Evolutionary conservation across 2,329 filamentous ascomycete genomes (phyloP).

Genomic region (Colletotrichum paranaense): DNA sequence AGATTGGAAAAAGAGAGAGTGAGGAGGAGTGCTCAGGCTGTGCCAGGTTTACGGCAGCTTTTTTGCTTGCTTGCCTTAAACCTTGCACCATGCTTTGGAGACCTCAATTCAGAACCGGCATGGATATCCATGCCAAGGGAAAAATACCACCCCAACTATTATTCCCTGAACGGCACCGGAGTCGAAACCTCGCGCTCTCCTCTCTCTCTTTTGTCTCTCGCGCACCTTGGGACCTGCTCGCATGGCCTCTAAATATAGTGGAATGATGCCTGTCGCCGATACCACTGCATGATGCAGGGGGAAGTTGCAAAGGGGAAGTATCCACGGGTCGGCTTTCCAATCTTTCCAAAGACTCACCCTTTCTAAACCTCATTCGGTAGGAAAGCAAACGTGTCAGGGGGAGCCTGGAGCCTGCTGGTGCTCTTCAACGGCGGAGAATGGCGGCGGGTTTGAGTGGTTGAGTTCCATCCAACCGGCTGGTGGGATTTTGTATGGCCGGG

Average conservation of each 20-base stretch:
- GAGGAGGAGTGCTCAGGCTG: too few species aligned
- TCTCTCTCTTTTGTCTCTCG: not conserved
- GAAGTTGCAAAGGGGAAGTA: constrained; percentile 9
- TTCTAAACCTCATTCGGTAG: constrained; percentile 21
- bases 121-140: constrained; percentile 31
- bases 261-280: constrained; percentile 27
- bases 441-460: not conserved
- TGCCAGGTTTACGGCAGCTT: not conserved
- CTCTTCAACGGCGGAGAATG: constrained; percentile 12
- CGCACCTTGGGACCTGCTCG: not conserved
- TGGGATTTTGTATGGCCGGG: constrained; percentile 1
- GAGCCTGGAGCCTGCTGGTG: not conserved
- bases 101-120: constrained; percentile 19
- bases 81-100: not conserved
- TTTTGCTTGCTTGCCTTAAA: not conserved
- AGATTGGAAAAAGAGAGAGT: constrained; percentile 14
- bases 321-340: not conserved
- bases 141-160: not conserved
- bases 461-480: constrained; percentile 2
- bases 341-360: not conserved
- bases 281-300: constrained; percentile 35
- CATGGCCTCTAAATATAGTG: constrained; percentile 33
- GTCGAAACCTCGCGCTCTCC: not conserved
- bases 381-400: not conserved
- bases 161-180: not conserved